phyloP scores from a whole-genome alignment of 208 protist species.

The Leishmania arabica region DNA sequence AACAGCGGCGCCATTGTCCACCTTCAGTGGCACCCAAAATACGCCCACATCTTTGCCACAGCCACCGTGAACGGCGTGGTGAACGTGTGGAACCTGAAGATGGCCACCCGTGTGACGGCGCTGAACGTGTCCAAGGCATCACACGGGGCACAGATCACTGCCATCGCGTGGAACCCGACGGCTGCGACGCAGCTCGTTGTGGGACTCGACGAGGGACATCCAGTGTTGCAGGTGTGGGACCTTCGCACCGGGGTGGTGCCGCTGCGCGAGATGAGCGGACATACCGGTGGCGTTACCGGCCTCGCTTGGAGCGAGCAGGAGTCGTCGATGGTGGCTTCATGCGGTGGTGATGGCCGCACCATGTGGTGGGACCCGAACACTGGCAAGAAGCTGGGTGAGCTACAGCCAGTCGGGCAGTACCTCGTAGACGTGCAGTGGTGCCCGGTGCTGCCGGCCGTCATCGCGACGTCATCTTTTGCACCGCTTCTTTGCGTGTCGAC shows the following conservation, averaged over 20 bases:
- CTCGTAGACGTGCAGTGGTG: slow-evolving; percentile 97
- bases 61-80: slow-evolving; percentile 85
- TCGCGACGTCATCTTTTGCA: slow-evolving; percentile 91
- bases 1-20: slow-evolving; percentile 54
- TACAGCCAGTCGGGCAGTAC: slow-evolving; percentile 80
- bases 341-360: slow-evolving; percentile 93
- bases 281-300: slow-evolving; percentile 91
- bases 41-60: slow-evolving; percentile 94
- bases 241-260: slow-evolving; percentile 93
- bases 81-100: slow-evolving; percentile 96
- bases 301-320: slow-evolving; percentile 95
- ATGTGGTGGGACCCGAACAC: slow-evolving; percentile 95
- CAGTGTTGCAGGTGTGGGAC: slow-evolving; percentile 97
- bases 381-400: slow-evolving; percentile 66
- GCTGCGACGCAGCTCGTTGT: slow-evolving; percentile 92
- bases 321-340: slow-evolving; percentile 89
- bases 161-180: slow-evolving; percentile 96
- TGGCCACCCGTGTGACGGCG: slow-evolving; percentile 80
- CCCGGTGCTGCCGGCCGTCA: slow-evolving; percentile 79
- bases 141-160: slow-evolving; percentile 58
- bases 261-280: slow-evolving; percentile 71
- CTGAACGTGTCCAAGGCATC: slow-evolving; percentile 83
- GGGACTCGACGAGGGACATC: slow-evolving; percentile 88
- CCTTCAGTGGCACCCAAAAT: slow-evolving; percentile 84
- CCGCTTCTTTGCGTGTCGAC: slow-evolving; percentile 73